Conservation (phyloP, 768 basidiomycete genomes). For the Suillus tomentosus region DNA sequence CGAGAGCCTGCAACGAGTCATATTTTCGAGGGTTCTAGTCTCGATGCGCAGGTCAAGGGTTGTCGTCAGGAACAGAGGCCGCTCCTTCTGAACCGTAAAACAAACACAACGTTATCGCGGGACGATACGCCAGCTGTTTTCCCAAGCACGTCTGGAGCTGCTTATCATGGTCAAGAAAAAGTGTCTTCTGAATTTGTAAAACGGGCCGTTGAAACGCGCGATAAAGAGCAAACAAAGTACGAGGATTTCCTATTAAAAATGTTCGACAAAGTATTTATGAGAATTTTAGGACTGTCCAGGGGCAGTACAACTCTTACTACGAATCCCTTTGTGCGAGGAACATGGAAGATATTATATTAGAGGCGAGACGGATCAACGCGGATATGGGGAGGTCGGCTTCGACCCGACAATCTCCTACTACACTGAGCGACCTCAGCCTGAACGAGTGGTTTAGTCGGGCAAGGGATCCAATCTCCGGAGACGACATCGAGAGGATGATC, state of each 20-base stretch:
- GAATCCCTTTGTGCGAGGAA: not conserved
- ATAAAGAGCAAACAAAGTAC: not conserved
- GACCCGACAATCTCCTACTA: slow-evolving; percentile 1
- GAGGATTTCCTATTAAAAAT: not conserved
- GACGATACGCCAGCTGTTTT: slow-evolving; percentile 1
- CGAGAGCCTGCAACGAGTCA: slow-evolving; percentile 2
- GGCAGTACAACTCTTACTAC: not conserved
- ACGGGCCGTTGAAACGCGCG: not conserved
- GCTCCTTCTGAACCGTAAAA: slow-evolving; percentile 1
- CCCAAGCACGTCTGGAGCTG: not conserved
- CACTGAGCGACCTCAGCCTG: slow-evolving; percentile 4
- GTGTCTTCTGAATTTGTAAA: slow-evolving; percentile 3
- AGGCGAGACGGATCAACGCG: not conserved
- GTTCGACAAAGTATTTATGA: not conserved
- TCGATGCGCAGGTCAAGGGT: not conserved
- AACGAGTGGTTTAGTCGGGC: slow-evolving; percentile 2
- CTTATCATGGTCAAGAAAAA: not conserved
- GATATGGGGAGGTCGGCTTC: not conserved
- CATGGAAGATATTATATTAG: not conserved
- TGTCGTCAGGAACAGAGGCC: slow-evolving; percentile 2
- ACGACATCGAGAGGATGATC: slow-evolving; percentile 7
- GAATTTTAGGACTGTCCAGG: not conserved
- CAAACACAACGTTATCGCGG: slow-evolving; percentile 1
- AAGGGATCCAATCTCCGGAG: slow-evolving; percentile 1
- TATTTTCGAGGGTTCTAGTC: slow-evolving; percentile 5